A percentile compares a stretch with the other conserved stretches of the same genome.
These are phyloP conservation scores for Coleophoma crateriformis DNA, from an alignment of 2,329 filamentous ascomycete genomes.

Conservation along the genomic window DNA sequence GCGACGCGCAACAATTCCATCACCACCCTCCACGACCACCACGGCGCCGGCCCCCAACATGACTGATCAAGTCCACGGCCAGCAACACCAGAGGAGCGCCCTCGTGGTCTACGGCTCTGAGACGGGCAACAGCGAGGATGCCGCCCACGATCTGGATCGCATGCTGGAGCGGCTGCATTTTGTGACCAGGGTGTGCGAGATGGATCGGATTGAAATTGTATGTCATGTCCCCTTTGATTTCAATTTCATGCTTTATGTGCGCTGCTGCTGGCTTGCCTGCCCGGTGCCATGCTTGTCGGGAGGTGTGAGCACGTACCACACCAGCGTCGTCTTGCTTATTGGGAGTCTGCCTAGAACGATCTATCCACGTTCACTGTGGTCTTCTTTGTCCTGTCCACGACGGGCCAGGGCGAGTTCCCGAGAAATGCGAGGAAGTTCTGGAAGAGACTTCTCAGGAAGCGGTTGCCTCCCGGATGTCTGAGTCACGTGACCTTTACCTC, in stretches of 20 bases:
- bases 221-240: slow-evolving; percentile 26
- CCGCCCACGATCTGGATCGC: slow-evolving; percentile 77
- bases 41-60: slow-evolving; percentile 6
- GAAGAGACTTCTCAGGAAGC: slow-evolving; percentile 76
- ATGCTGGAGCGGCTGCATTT: slow-evolving; percentile 76
- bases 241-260: slow-evolving; percentile 4
- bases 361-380: slow-evolving; percentile 51
- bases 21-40: not conserved
- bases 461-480: slow-evolving; percentile 66
- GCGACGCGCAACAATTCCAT: not conserved
- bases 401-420: slow-evolving; percentile 90
- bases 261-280: slow-evolving; percentile 7
- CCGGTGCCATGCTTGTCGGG: too few species aligned
- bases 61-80: slow-evolving; percentile 11
- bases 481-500: slow-evolving; percentile 67
- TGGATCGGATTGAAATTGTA: slow-evolving; percentile 74
- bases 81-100: slow-evolving; percentile 37
- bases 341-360: slow-evolving; percentile 34
- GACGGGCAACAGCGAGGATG: slow-evolving; percentile 89
- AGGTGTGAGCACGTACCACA: slow-evolving; percentile 16
- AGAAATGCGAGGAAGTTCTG: slow-evolving; percentile 78
- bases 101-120: slow-evolving; percentile 90
- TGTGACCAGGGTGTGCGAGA: slow-evolving; percentile 65
- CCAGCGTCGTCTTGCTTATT: slow-evolving; percentile 6
- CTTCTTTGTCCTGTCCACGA: slow-evolving; percentile 83